Base-by-base conservation (phyloP, 768 basidiomycete species). In the Xerocomellus intermedius region DNA sequence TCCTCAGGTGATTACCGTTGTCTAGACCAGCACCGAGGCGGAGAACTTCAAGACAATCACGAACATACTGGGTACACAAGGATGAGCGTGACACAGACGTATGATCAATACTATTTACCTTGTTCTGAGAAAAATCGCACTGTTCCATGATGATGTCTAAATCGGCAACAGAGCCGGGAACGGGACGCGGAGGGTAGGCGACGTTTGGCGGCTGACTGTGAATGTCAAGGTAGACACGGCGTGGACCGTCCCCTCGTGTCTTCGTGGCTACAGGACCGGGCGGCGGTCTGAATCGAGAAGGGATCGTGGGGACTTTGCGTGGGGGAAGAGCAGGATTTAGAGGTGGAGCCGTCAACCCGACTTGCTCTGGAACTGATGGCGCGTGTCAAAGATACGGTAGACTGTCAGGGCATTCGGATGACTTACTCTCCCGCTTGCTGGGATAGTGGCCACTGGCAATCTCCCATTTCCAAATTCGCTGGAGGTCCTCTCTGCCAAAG, bases 381-480 rank as follows among this genome's bases (percentile, higher is more conserved):
- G 48, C 9, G 35, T 3, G 42, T 69, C 10, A 56, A 41, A 43
- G 24, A 42, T 7, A 10, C 1, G 39, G 9, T n/a, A 42, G 22
- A 42, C 5, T 35, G 14, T n/a, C 9, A 38, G 5, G 33, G 19
- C 1, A 45, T 9, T 48, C 5, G 10, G 22, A 52, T 32, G 51
- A 79, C 90, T 66, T 72, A 93, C 94, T 82, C 63, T 79, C 78
- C 53, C 82, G 79, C 50, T 82, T 79, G 72, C 91, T 94, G 9
- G 96, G 96, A 76, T 94, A 94, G 73, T 97, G 94, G 1, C 97
- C 97, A 58, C 91, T 91, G 32, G 84, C 76, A 53, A 98, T 81
- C 73, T 99, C 96, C 94, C 94, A 98, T 56, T 86, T 78, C 95
- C 95, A 98, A 71, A 99, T 91, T 53, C 87, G 80, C 64, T 89